Evolutionary conservation across 108 stramenopile genomes (phyloP).

Genomic region (Pseudonitzschia multiseries): DNA sequence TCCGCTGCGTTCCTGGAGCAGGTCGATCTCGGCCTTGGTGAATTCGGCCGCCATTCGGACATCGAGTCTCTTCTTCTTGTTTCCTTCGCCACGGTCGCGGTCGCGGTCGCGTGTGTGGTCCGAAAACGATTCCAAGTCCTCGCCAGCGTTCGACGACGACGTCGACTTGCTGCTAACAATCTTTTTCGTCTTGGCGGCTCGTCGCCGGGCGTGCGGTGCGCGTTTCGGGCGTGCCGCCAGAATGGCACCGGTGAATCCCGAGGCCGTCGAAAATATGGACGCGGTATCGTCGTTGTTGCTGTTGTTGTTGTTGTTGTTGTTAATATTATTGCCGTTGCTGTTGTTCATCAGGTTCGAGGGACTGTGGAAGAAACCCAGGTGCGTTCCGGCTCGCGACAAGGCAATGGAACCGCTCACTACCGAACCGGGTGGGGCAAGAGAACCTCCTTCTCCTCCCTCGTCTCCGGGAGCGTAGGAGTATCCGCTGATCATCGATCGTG

Average conservation of each 20-base stretch:
- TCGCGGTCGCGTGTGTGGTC: background rate
- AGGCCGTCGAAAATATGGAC: background rate
- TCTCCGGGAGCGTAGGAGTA: constrained; percentile 1
- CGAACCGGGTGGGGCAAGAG: background rate
- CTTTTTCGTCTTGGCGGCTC: background rate
- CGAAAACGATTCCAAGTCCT: no score
- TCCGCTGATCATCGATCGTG: background rate
- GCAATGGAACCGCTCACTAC: background rate
- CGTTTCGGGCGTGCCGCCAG: constrained; percentile 12
- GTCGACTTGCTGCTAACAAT: background rate
- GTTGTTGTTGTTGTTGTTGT: no score
- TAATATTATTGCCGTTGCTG: no score
- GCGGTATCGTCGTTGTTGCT: background rate
- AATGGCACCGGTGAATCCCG: background rate
- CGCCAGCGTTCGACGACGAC: background rate
- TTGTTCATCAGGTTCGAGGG: background rate
- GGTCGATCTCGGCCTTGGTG: constrained; percentile 1
- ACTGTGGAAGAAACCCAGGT: background rate
- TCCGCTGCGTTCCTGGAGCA: background rate
- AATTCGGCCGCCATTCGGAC: constrained; percentile 13
- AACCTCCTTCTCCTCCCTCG: background rate
- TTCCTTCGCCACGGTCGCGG: no score
- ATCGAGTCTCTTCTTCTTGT: background rate
- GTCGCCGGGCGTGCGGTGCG: background rate
- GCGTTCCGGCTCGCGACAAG: constrained; percentile 1